These are phyloP conservation scores for Gynandropsis gynandra DNA, from an alignment of 345 rosid genomes.

Conservation along the genomic window DNA sequence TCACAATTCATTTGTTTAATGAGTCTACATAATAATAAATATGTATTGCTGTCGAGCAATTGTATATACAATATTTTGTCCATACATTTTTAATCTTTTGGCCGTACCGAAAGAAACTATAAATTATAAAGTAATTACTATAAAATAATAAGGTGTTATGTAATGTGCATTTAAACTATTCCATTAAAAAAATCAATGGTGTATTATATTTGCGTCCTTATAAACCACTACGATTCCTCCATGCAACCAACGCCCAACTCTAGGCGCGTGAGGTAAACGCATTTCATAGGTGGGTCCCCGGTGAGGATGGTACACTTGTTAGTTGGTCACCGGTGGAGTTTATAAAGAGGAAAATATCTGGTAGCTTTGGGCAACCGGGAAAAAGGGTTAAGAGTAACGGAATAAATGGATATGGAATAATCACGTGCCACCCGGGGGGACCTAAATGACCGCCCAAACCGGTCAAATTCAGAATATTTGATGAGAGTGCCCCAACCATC, in stretches of 20 bases:
- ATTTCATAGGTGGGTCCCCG: too few relatives aligned
- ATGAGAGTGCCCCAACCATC: neutral
- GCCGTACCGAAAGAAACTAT: neutral
- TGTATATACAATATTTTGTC: neutral
- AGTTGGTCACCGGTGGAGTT: neutral
- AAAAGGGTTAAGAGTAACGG: constrained; percentile 1
- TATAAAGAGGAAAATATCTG: constrained; percentile 1
- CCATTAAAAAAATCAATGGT: too few relatives aligned
- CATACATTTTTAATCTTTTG: neutral
- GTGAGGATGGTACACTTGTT: constrained; percentile 2
- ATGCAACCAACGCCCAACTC: too few relatives aligned
- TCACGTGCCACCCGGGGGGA: constrained; percentile 13
- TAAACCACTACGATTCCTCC: too few relatives aligned
- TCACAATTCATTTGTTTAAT: neutral
- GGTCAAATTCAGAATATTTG: constrained; percentile 12
- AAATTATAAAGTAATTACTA: too few relatives aligned
- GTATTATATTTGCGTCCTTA: too few relatives aligned
- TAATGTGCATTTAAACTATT: too few relatives aligned
- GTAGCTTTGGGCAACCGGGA: neutral
- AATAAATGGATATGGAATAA: constrained; percentile 1
- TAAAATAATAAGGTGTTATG: too few relatives aligned
- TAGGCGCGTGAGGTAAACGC: too few relatives aligned
- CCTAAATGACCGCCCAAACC: constrained; percentile 18
- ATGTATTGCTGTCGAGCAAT: neutral
- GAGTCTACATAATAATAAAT: neutral